Base-by-base conservation (phyloP, 306 rosid genomes). In the Lathyrus sativus region DNA sequence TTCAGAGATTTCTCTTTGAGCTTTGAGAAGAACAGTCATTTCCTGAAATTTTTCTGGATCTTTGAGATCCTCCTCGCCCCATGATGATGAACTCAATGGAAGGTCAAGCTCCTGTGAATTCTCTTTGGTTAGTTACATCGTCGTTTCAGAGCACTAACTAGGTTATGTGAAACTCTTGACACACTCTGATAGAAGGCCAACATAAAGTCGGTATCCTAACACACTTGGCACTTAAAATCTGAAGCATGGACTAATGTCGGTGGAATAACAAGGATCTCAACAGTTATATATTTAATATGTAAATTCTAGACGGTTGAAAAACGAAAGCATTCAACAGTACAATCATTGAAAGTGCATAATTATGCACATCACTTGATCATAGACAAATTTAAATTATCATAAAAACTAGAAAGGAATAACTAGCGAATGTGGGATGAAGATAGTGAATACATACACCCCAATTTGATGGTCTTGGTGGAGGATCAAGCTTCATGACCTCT, bases 1-100 rank as follows among this genome's bases (percentile, higher is more conserved):
- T 77, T 90, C 96, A 62, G 90, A 85, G 19, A 93, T 82, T 80
- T 93, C 97, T 85, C 95, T 84, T 78, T 93, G 99, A 50, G 96
- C 99, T 62, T 90, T 93, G 57, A 90, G 90, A 86, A 93, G 99
- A 69, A 93, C 74, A 15, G 93, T 88, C 97, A 93, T 93, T 79
- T 93, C 99, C 63, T 85, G 77, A 55, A 90, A 80, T 45, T 88
- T 93, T 24, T 81, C 88, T 6, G 97, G 95, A 76, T 90, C 50
- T 82, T 88, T 93, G 54, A 93, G 91, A 76, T 90, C 97, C 76
- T 85, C 85, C 81, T 88, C 85, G 59, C 84, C 85, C 99, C 99
- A 93, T 38, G 97, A 90, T 71, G 99, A 93, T 49, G 92, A 81
- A 72, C 77, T 84, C 81, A 93, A 44, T 11, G 99, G 99, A 79